Conservation (phyloP, 1,139 yeast genomes). For the Yamadazyma diospyri region DNA sequence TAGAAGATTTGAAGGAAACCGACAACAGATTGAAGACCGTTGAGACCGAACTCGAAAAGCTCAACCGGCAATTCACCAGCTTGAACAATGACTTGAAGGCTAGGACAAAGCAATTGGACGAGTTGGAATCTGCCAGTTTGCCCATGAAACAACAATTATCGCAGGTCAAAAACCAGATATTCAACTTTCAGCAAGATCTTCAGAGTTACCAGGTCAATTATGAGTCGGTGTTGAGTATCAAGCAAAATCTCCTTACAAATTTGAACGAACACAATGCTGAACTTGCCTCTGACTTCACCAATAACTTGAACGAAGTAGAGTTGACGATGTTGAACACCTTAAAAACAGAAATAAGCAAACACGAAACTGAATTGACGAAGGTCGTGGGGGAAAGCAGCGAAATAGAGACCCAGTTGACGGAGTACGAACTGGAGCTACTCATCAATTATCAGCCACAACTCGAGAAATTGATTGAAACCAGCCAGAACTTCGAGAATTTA, state of each 20-base stretch:
- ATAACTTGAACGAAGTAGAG: slow-evolving; percentile 45
- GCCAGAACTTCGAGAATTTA: slow-evolving; percentile 18
- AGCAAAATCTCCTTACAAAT: slow-evolving; percentile 25
- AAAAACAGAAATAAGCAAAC: slow-evolving; percentile 32
- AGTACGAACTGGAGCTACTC: slow-evolving; percentile 54
- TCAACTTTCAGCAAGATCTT: slow-evolving; percentile 42
- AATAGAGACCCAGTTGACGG: slow-evolving; percentile 49
- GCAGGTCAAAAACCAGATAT: slow-evolving; percentile 37
- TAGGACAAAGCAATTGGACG: slow-evolving; percentile 35
- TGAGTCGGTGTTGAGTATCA: slow-evolving; percentile 22
- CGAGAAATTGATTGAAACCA: slow-evolving; percentile 24
- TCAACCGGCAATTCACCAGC: slow-evolving; percentile 27
- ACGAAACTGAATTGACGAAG: slow-evolving; percentile 41
- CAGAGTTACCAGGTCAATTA: slow-evolving; percentile 21
- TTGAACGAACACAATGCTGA: slow-evolving; percentile 48
- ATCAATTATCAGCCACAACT: slow-evolving; percentile 42
- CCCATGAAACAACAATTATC: slow-evolving; percentile 41
- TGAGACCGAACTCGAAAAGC: slow-evolving; percentile 19
- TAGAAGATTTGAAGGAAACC: slow-evolving; percentile 41
- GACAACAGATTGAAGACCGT: slow-evolving; percentile 23
- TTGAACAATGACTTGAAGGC: slow-evolving; percentile 45
- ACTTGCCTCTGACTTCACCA: slow-evolving; percentile 50
- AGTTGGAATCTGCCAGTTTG: slow-evolving; percentile 37
- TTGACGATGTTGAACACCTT: slow-evolving; percentile 34
- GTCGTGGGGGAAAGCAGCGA: slow-evolving; percentile 43